phyloP scores from a whole-genome alignment of 1,139 yeast genomes.

The Suhomyces atakaporum region DNA sequence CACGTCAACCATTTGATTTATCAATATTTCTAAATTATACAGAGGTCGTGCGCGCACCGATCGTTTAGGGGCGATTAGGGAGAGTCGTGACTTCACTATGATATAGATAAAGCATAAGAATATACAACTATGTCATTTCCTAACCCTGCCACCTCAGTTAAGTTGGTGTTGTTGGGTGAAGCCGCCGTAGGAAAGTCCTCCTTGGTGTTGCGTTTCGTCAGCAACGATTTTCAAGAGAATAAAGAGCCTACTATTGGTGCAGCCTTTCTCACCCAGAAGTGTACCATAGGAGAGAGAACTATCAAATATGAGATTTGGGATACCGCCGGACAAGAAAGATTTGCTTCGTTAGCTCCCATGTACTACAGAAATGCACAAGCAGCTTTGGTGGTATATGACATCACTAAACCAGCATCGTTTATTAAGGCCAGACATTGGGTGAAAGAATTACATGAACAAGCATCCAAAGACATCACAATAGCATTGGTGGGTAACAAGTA shows the following conservation, averaged over 20 bases:
- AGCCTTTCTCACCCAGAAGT: conserved; percentile 92
- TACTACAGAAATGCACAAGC: conserved; percentile 99
- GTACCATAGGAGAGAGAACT: conserved; percentile 85
- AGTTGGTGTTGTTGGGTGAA: conserved; percentile 88
- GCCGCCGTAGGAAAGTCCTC: conserved; percentile 98
- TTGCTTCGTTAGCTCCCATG: conserved; percentile 96
- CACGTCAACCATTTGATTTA: background rate
- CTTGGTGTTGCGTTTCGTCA: conserved; percentile 86
- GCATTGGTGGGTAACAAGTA: conserved; percentile 93
- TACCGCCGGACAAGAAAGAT: conserved; percentile 97
- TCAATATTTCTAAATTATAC: background rate
- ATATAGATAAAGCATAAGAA: conserved; percentile 2
- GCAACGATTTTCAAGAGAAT: conserved; percentile 95
- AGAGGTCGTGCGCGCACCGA: background rate
- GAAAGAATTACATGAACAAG: conserved; percentile 93
- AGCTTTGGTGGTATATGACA: conserved; percentile 92
- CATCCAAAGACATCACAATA: conserved; percentile 84
- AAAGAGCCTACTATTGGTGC: conserved; percentile 98
- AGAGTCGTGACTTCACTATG: conserved; percentile 6
- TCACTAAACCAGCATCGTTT: conserved; percentile 95
- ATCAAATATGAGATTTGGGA: conserved; percentile 98
- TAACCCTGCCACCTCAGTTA: conserved; percentile 70
- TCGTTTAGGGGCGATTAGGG: conserved; percentile 8
- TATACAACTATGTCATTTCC: conserved; percentile 31
- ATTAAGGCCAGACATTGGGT: conserved; percentile 99